A percentile compares a stretch with the other conserved stretches of the same genome.
Evolutionary conservation across 2,329 filamentous ascomycete genomes (phyloP).

Genomic region (Penicillium sp.): DNA sequence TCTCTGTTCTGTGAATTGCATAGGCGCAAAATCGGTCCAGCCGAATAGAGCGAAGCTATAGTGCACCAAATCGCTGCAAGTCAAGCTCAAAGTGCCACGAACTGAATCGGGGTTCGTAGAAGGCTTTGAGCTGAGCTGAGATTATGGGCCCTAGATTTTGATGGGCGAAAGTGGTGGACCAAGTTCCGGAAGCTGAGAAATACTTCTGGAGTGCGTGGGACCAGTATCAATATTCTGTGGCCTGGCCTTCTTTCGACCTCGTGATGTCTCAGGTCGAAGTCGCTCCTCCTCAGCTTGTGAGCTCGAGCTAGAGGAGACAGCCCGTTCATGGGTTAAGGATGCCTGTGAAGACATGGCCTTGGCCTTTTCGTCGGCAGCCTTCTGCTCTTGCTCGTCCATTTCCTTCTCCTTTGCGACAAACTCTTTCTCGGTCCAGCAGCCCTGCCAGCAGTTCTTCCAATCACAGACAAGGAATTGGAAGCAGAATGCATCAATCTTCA

Average conservation of each 20-base stretch:
- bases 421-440: constrained; percentile 84
- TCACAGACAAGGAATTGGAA: constrained; percentile 95
- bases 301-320: constrained; percentile 62
- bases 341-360: constrained; percentile 12
- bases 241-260: constrained; percentile 31
- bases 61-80: not conserved
- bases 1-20: not conserved
- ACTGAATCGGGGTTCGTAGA: not conserved
- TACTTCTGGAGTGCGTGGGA: constrained; percentile 33
- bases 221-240: constrained; percentile 34
- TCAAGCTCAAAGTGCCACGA: not conserved
- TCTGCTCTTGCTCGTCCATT: constrained; percentile 34
- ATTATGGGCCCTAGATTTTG: constrained; percentile 35
- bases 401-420: constrained; percentile 63
- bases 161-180: constrained; percentile 51
- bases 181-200: constrained; percentile 49
- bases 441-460: constrained; percentile 96
- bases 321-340: constrained; percentile 52
- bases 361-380: constrained; percentile 24
- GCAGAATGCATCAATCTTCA: constrained; percentile 93
- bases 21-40: constrained; percentile 15
- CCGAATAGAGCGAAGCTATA: constrained; percentile 6
- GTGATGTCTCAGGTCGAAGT: constrained; percentile 32
- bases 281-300: constrained; percentile 50
- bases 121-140: not conserved